These are phyloP conservation scores for Pharus latifolius DNA, from an alignment of 176 grass and related monocot species.

Conservation along the genomic window DNA sequence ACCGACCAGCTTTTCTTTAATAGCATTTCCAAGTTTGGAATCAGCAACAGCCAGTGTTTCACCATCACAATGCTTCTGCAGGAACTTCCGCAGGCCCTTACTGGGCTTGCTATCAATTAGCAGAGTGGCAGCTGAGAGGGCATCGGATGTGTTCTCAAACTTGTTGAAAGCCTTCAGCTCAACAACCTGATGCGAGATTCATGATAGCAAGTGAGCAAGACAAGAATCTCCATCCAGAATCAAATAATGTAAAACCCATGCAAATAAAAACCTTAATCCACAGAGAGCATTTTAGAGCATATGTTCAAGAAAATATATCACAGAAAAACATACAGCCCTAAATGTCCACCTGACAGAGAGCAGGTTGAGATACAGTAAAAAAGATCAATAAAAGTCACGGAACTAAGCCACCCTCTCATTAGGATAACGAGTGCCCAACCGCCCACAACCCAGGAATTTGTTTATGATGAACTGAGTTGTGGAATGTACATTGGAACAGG, in stretches of 20 bases:
- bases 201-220: not conserved
- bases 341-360: not conserved
- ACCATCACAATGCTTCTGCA: conserved; percentile 68
- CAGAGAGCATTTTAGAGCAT: not conserved
- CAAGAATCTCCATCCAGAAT: not conserved
- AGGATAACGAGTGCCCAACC: too few relatives aligned
- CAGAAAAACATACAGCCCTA: not conserved
- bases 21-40: conserved; percentile 81
- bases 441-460: too few relatives aligned
- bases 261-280: not conserved
- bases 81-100: conserved; percentile 80
- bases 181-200: conserved; percentile 28
- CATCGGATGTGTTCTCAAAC: conserved; percentile 48
- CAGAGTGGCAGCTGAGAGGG: conserved; percentile 52
- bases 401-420: not conserved
- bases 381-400: not conserved
- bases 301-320: not conserved
- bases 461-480: not conserved
- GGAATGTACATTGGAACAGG: not conserved
- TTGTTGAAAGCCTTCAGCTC: conserved; percentile 47
- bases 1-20: conserved; percentile 82
- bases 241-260: not conserved
- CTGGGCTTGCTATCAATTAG: conserved; percentile 91
- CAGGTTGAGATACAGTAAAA: not conserved
- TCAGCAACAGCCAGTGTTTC: conserved; percentile 87